Base-by-base conservation (phyloP, 768 basidiomycete species). In the Boletus speciosus region DNA sequence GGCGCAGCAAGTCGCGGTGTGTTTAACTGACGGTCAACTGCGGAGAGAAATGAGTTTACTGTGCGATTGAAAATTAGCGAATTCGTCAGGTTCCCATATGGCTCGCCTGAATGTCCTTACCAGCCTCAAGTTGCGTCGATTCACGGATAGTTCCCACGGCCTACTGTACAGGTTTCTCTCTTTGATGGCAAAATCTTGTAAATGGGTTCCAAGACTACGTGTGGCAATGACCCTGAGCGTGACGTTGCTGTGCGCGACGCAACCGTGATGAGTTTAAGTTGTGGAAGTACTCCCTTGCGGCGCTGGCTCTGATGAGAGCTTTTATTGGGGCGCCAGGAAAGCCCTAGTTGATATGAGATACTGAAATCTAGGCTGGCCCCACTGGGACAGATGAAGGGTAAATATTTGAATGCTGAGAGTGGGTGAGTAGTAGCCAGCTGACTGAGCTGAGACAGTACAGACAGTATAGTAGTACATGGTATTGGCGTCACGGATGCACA, bases 331-430 rank as follows among this genome's bases (percentile, higher is more conserved):
- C 64, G 47, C 64, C 66, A 55, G 74, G 79, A 69, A 80, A 85
- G 14, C 86, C 25, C 25, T 87, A 3, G 88, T 87, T 60, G 86
- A 86, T 68, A 84, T 74, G 32, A 88, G 84, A 65, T 87, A 85
- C 71, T 90, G 88, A 64, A 75, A 85, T 34, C 83, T 81, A n/a
- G 78, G 80, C 68, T 84, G 86, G 49, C 77, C 78, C 87, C 89
- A 91, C 72, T 89, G 88, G 63, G 87, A 81, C 89, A 91, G 66
- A 62, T 75, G 65, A 29, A 32, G 10, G 16, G 5, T 8, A 1
- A 25, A 25, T 4, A 25, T 25, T 25, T 25, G 25, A 14, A 55
- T 11, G 16, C 49, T 40, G 40, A 15, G 37, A 32, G 4, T 11
- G 31, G 10, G 31, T 32, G 31, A 32, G 29, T 29, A 32, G 29